Conservation (phyloP, 2,329 filamentous ascomycete species). For the Fusarium nematophilum region DNA sequence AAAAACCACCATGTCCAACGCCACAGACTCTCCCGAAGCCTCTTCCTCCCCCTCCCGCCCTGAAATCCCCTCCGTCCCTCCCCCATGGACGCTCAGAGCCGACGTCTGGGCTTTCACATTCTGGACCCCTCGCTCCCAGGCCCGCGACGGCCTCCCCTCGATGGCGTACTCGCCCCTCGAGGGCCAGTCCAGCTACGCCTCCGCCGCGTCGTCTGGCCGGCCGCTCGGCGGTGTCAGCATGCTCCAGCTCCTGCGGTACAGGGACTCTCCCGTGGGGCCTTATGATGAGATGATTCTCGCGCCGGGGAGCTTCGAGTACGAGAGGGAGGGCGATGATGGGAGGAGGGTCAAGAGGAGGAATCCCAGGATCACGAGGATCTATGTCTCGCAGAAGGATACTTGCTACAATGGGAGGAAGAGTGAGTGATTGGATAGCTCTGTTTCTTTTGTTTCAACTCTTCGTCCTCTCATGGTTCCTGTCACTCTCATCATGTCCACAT, state of each 20-base stretch:
- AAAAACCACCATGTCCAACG: too few species aligned
- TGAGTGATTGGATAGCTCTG: too few species aligned
- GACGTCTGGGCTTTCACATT: conserved; percentile 58
- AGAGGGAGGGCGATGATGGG: conserved; percentile 49
- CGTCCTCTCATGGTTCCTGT: too few species aligned
- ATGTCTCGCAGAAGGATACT: conserved; percentile 64
- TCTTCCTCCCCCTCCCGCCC: too few species aligned
- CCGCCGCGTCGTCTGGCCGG: conserved; percentile 45
- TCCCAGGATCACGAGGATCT: conserved; percentile 62
- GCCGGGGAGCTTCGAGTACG: conserved; percentile 59
- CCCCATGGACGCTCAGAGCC: conserved; percentile 59
- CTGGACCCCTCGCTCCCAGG: conserved; percentile 48
- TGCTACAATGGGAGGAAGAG: conserved; percentile 65
- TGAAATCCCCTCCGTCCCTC: conserved; percentile 41
- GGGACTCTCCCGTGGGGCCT: conserved; percentile 61
- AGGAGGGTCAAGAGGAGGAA: conserved; percentile 48
- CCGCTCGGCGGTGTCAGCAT: conserved; percentile 59
- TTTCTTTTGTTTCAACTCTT: too few species aligned
- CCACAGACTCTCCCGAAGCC: too few species aligned
- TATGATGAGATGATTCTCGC: conserved; percentile 65
- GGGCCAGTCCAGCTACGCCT: conserved; percentile 52
- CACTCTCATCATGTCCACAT: too few species aligned
- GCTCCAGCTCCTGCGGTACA: conserved; percentile 64
- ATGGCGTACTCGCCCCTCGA: conserved; percentile 62
- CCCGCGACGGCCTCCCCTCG: conserved; percentile 47